A percentile compares a stretch with the other conserved stretches of the same genome.
These are phyloP conservation scores for Fusarium bactridioides DNA, from an alignment of 2,329 filamentous ascomycete genomes.

Conservation along the genomic window DNA sequence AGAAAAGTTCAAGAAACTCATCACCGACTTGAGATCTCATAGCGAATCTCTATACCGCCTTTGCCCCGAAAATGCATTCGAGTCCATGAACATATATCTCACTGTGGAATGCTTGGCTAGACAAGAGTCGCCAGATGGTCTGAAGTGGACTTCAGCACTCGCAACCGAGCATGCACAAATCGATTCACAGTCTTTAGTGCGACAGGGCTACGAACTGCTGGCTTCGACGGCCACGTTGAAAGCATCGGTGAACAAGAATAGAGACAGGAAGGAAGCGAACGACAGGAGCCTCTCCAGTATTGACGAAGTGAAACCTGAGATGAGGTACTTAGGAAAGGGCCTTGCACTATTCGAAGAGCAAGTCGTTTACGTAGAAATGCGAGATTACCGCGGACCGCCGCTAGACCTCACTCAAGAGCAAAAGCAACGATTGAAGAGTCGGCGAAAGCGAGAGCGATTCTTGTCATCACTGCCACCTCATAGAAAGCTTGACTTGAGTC, in stretches of 20 bases:
- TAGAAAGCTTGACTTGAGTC: accelerated
- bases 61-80: neutral
- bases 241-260: neutral
- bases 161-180: accelerated
- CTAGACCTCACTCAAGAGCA: neutral
- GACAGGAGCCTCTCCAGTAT: neutral
- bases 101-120: neutral
- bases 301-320: neutral
- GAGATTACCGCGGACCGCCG: neutral
- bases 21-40: neutral
- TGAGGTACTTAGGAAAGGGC: neutral
- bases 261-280: accelerated
- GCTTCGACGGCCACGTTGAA: neutral
- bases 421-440: neutral
- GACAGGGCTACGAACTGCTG: neutral
- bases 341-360: neutral
- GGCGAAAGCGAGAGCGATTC: neutral
- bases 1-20: neutral
- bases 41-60: neutral
- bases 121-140: neutral
- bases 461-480: accelerated
- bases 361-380: neutral
- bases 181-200: neutral
- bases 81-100: neutral
- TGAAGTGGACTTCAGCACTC: neutral